Evolutionary conservation across 2,329 filamentous ascomycete species (phyloP).

Genomic region (Lasiodiplodia sp.): DNA sequence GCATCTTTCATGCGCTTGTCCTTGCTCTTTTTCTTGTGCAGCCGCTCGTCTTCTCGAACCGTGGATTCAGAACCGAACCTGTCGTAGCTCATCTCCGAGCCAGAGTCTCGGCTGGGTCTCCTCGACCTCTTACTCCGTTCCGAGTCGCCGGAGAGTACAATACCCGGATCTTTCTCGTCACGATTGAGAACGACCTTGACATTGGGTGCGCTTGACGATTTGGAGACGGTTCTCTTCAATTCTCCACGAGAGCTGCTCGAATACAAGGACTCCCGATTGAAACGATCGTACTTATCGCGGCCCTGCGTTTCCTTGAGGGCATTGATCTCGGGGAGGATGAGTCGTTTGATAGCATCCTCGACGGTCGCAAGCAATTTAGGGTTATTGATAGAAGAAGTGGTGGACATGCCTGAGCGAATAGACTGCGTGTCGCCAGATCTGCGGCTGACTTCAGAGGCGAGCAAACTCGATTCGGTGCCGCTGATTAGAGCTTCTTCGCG

Average conservation of each 20-base stretch:
- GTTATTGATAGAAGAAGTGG: constrained; percentile 82
- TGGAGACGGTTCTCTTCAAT: constrained; percentile 62
- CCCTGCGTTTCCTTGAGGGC: constrained; percentile 86
- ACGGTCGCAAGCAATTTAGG: constrained; percentile 89
- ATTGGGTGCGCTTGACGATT: constrained; percentile 67
- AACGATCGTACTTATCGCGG: constrained; percentile 71
- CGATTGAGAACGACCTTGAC: constrained; percentile 67
- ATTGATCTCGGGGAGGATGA: constrained; percentile 90
- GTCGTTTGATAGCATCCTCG: constrained; percentile 87
- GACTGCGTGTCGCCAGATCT: constrained; percentile 65
- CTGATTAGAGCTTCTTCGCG: constrained; percentile 38
- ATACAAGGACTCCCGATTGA: constrained; percentile 66
- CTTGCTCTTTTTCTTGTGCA: constrained; percentile 63
- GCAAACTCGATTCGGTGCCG: constrained; percentile 67
- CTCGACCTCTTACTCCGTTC: constrained; percentile 61
- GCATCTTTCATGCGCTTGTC: constrained; percentile 58
- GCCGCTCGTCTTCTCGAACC: constrained; percentile 55
- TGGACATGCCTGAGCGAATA: constrained; percentile 61
- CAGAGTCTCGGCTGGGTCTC: constrained; percentile 60
- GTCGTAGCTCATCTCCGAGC: constrained; percentile 51
- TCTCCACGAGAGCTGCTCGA: constrained; percentile 57
- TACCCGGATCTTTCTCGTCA: constrained; percentile 65
- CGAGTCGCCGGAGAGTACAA: constrained; percentile 63
- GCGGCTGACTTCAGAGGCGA: constrained; percentile 63
- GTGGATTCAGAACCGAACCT: constrained; percentile 39